phyloP scores from a whole-genome alignment of 345 rosid genomes.

The Nasturtium officinale region DNA sequence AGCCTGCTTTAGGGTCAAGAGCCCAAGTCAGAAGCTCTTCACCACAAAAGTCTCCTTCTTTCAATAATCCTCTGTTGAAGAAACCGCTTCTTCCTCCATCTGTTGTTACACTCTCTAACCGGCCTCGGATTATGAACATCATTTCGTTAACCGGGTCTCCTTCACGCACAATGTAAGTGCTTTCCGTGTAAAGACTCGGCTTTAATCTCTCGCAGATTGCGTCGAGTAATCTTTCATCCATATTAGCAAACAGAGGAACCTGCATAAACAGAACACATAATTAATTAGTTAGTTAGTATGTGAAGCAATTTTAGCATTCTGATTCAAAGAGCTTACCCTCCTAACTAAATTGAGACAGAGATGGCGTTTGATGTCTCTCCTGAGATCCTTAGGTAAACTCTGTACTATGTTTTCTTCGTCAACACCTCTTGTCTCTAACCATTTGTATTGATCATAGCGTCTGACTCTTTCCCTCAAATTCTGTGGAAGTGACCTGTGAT shows the following conservation, averaged over 20 bases:
- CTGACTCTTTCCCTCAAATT: slow-evolving; percentile 52
- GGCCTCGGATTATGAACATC: slow-evolving; percentile 87
- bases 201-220: slow-evolving; percentile 88
- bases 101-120: slow-evolving; percentile 84
- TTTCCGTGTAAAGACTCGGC: slow-evolving; percentile 76
- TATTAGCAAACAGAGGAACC: slow-evolving; percentile 90
- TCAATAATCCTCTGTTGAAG: slow-evolving; percentile 69
- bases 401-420: slow-evolving; percentile 57
- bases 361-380: slow-evolving; percentile 87
- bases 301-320: neutral
- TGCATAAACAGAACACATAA: slow-evolving; percentile 31
- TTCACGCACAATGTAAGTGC: slow-evolving; percentile 78
- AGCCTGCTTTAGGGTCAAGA: slow-evolving; percentile 76
- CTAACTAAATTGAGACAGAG: slow-evolving; percentile 83
- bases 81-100: slow-evolving; percentile 95
- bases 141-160: slow-evolving; percentile 94
- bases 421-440: slow-evolving; percentile 56
- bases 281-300: neutral
- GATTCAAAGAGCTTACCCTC: slow-evolving; percentile 57
- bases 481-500: slow-evolving; percentile 77
- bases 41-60: slow-evolving; percentile 85
- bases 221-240: slow-evolving; percentile 85
- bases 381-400: slow-evolving; percentile 83
- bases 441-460: slow-evolving; percentile 56
- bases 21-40: slow-evolving; percentile 98